Conservation (phyloP, 1,284 basidiomycete species). For the Tilletiopsis washingtonensis region DNA sequence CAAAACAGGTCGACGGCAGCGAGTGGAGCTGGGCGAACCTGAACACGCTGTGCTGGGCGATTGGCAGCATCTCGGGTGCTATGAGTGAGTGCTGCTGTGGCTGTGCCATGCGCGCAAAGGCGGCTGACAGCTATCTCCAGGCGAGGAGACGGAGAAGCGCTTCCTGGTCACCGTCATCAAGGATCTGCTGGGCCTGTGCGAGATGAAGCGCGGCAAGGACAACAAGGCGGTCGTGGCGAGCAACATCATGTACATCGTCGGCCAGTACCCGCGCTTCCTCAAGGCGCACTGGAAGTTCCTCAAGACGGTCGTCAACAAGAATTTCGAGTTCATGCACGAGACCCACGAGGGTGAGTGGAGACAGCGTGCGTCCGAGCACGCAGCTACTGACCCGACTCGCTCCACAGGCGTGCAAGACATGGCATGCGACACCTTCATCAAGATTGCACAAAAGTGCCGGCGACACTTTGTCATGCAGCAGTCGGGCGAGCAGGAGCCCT, state of each 20-base stretch:
- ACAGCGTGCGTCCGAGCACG: constrained; percentile 6
- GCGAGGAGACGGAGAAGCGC: constrained; percentile 54
- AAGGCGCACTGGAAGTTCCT: constrained; percentile 99
- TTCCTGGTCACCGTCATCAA: constrained; percentile 99
- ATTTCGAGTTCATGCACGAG: constrained; percentile 99
- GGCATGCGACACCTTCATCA: constrained; percentile 99
- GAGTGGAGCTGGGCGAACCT: constrained; percentile 99
- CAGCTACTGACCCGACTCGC: too few species aligned
- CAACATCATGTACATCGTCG: constrained; percentile 99
- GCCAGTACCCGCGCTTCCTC: constrained; percentile 97
- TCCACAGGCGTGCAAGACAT: constrained; percentile 88
- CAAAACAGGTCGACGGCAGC: constrained; percentile 91
- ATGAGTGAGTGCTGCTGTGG: constrained; percentile 67
- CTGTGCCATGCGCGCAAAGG: constrained; percentile 42
- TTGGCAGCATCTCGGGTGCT: constrained; percentile 96
- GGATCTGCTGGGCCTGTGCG: constrained; percentile 88
- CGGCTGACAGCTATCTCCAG: background rate
- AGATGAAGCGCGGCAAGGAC: constrained; percentile 98
- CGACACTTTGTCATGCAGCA: constrained; percentile 99
- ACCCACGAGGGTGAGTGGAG: constrained; percentile 72
- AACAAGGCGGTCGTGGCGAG: constrained; percentile 99
- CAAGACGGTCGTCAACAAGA: constrained; percentile 99
- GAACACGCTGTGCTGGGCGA: constrained; percentile 99
- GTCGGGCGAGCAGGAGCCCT: constrained; percentile 91
- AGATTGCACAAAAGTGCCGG: constrained; percentile 97